Base-by-base conservation (phyloP, 805 yeast species). In the Nakazawaea molendinolei region DNA sequence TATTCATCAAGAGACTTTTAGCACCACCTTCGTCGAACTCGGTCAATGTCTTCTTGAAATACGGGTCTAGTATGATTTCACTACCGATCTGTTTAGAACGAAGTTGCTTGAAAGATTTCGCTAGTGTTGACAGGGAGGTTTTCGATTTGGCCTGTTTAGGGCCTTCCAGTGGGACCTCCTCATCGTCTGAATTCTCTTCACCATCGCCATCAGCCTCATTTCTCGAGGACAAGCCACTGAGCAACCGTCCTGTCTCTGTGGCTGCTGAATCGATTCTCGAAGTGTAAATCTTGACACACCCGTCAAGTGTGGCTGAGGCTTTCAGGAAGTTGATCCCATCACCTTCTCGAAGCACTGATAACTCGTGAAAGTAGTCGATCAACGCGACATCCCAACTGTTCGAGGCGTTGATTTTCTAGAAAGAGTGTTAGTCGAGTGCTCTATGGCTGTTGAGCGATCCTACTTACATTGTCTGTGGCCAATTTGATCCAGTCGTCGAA, bases 261-360 rank as follows among this genome's bases (percentile, higher is more conserved):
- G 89, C 94, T 0, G 86, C 95, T 0, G 95, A 82, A 50, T 89
- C 97, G 16, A 90, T 87, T 48, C 97, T 72, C 12, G 94, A 83
- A 9, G 89, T 76, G 53, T 90, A 90, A 36, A 90, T 86, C 60
- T 87, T 87, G 23, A 89, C 90, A 64, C 97, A 89, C 0, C 97
- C 97, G 50, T 89, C 97, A 16, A 90, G 63, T 1, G 97, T 86
- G 3, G 94, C 86, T 1, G 92, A 77, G 0, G 97, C 97, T 46
- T 79, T 76, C 54, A 86, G 95, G 55, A 90, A 89, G 55, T 87
- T 86, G 49, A 89, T 84, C 27, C 76, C 70, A 38, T 81, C 86
- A 5, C 86, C 81, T 36, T 81, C 94, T 46, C 74, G 71, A 31
- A 85, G 65, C 20, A 86, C 71, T 19, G 83, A 72, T 58, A 86